Conservation (phyloP, 768 basidiomycete genomes). For the Trametes cinnabarina region DNA sequence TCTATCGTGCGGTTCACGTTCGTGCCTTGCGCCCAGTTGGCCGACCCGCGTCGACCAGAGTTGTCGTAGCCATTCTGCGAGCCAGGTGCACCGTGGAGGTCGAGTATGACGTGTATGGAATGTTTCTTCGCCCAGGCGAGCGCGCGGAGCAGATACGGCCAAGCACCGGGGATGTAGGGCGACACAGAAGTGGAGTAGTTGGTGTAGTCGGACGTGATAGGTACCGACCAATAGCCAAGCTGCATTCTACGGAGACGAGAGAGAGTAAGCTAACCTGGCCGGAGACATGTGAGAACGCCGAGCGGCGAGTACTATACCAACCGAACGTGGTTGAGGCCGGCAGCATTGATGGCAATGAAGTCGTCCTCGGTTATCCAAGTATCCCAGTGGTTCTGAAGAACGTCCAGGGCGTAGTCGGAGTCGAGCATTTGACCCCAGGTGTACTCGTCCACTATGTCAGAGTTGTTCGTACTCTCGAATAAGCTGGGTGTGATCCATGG, state of each 20-base stretch:
- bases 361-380: conserved; percentile 72
- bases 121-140: conserved; percentile 64
- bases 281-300: neutral
- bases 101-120: conserved; percentile 67
- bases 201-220: conserved; percentile 54
- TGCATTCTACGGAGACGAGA: conserved; percentile 49
- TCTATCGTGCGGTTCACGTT: conserved; percentile 58
- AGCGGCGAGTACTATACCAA: conserved; percentile 23
- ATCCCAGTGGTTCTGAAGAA: conserved; percentile 55
- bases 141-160: conserved; percentile 61
- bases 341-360: conserved; percentile 60
- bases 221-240: conserved; percentile 79
- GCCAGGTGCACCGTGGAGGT: conserved; percentile 73
- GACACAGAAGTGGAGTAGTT: conserved; percentile 40
- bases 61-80: conserved; percentile 67
- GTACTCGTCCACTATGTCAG: conserved; percentile 57
- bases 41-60: conserved; percentile 58
- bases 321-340: conserved; percentile 73
- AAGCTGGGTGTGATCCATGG: conserved; percentile 81
- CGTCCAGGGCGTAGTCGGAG: conserved; percentile 37
- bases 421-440: conserved; percentile 58
- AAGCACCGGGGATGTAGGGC: conserved; percentile 64
- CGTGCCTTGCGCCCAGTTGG: conserved; percentile 49
- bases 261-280: neutral
- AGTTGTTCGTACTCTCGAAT: conserved; percentile 60